A percentile compares a stretch with the other conserved stretches of the same genome.
Evolutionary conservation across 768 basidiomycete genomes (phyloP).

Genomic region (Saitozyma podzolica): DNA sequence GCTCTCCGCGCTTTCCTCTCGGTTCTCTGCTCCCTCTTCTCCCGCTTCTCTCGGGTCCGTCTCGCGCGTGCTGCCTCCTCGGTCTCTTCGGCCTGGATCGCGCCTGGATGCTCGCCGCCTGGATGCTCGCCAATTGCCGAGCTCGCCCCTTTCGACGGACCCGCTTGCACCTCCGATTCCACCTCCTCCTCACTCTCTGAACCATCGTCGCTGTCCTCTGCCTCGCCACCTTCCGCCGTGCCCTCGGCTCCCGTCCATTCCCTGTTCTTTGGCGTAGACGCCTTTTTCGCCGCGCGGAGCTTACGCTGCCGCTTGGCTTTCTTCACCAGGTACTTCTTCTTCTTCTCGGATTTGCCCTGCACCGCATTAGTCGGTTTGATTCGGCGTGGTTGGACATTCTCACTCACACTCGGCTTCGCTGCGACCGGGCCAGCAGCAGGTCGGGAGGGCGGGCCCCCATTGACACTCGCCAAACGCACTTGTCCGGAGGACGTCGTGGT

Average conservation of each 20-base stretch:
- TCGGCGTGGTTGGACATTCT: not conserved
- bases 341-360: conserved; percentile 65
- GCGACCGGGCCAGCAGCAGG: not conserved
- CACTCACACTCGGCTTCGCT: conserved; percentile 1
- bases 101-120: too few species aligned
- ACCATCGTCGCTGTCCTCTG: conserved; percentile 12
- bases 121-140: too few species aligned
- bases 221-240: conserved; percentile 2
- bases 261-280: conserved; percentile 40
- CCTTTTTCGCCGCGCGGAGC: conserved; percentile 40
- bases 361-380: too few species aligned
- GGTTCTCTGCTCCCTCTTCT: conserved; percentile 23
- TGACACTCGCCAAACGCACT: too few species aligned
- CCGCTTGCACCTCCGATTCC: not conserved
- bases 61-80: conserved; percentile 32
- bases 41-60: conserved; percentile 26
- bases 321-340: conserved; percentile 69
- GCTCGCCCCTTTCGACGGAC: too few species aligned
- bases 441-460: too few species aligned
- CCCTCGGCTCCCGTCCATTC: conserved; percentile 7
- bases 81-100: too few species aligned
- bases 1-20: conserved; percentile 16
- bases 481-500: too few species aligned
- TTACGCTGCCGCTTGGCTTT: conserved; percentile 69
- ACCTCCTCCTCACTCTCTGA: conserved; percentile 7